A percentile compares a stretch with the other conserved stretches of the same genome.
Evolutionary conservation across 345 rosid genomes (phyloP).

Genomic region (Cardamine resedifolia): DNA sequence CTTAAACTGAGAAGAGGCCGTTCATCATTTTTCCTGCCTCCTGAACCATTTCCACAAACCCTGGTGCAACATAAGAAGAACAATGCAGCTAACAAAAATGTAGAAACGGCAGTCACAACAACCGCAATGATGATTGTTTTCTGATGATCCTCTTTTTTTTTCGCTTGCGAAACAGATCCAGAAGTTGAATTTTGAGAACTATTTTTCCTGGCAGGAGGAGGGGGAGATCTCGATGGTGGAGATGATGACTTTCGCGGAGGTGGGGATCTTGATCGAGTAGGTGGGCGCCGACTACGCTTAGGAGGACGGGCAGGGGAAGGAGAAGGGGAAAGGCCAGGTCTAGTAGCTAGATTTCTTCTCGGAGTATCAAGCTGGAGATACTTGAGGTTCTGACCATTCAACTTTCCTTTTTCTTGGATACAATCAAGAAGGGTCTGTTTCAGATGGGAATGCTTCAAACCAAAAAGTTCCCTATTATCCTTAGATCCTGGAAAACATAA

Average conservation of each 20-base stretch:
- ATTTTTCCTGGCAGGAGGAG: conserved; percentile 33
- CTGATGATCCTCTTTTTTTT: conserved; percentile 33
- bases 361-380: conserved; percentile 38
- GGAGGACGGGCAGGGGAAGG: conserved; percentile 25
- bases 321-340: conserved; percentile 38
- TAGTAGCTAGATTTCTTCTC: conserved; percentile 43
- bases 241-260: conserved; percentile 32
- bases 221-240: conserved; percentile 36
- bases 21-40: conserved; percentile 63
- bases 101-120: conserved; percentile 65
- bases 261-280: conserved; percentile 34
- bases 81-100: conserved; percentile 63
- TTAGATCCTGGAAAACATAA: conserved; percentile 47
- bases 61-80: conserved; percentile 61
- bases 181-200: conserved; percentile 36
- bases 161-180: conserved; percentile 28
- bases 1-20: conserved; percentile 90
- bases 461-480: conserved; percentile 46
- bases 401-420: conserved; percentile 47
- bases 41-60: conserved; percentile 45
- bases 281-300: conserved; percentile 21
- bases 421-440: conserved; percentile 57
- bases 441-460: conserved; percentile 44
- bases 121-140: conserved; percentile 63
- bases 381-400: conserved; percentile 41